Conservation (phyloP, 2,329 filamentous ascomycete species). For the Diaporthe helianthi region DNA sequence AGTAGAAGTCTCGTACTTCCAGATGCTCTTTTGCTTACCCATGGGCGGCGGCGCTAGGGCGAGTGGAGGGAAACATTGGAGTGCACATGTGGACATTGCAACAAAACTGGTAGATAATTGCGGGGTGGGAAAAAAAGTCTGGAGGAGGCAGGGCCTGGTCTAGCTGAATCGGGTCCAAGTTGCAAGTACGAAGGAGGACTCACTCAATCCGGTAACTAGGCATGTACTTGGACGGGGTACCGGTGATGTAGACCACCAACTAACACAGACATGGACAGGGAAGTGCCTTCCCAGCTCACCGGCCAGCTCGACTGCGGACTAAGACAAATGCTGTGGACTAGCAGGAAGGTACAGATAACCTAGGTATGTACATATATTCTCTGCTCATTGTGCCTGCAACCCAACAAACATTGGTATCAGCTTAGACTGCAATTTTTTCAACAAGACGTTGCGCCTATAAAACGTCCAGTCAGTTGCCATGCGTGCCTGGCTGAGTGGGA, state of each 20-base stretch:
- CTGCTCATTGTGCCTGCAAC: background rate
- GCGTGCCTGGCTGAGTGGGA: conserved; percentile 14
- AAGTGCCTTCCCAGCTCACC: conserved; percentile 17
- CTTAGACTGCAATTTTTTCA: background rate
- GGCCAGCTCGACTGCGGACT: conserved; percentile 24
- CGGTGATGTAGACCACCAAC: background rate
- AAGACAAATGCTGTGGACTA: background rate
- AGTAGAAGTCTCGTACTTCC: background rate
- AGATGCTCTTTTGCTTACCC: background rate
- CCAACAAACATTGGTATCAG: background rate
- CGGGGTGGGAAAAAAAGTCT: conserved; percentile 19
- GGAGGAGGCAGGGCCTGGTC: conserved; percentile 7
- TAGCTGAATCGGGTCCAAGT: background rate
- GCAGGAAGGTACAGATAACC: background rate
- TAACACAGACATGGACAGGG: conserved; percentile 12
- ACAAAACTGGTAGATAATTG: conserved; percentile 15
- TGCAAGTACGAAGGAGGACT: background rate
- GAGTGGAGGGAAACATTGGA: conserved; percentile 10
- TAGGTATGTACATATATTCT: background rate
- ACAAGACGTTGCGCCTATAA: background rate
- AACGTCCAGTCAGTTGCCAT: background rate
- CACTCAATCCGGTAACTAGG: too few species aligned
- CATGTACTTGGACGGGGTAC: background rate
- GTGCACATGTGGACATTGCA: conserved; percentile 14
- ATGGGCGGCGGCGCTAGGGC: background rate